Conservation (phyloP, 768 basidiomycete genomes). For the Auriscalpium microsporum region DNA sequence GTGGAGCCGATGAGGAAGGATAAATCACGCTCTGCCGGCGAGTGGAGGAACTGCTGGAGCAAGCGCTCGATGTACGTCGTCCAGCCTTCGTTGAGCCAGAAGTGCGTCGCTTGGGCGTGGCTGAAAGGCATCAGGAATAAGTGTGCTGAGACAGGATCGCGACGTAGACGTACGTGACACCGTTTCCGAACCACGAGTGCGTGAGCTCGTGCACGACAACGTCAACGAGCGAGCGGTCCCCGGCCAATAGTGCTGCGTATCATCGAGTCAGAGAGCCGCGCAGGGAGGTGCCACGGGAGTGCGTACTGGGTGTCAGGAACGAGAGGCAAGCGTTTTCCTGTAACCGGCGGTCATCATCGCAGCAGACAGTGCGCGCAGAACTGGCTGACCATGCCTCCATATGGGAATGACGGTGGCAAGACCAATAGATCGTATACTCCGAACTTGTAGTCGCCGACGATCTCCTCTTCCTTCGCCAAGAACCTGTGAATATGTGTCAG, state of each 20-base stretch:
- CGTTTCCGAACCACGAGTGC: conserved; percentile 92
- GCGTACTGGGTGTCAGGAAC: conserved; percentile 79
- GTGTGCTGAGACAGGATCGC: background rate
- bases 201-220: conserved; percentile 84
- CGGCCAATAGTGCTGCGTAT: conserved; percentile 63
- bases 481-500: conserved; percentile 39
- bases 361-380: background rate
- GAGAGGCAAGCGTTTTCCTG: conserved; percentile 87
- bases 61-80: conserved; percentile 90
- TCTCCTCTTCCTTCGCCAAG: conserved; percentile 64
- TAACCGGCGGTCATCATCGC: background rate
- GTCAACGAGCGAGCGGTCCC: conserved; percentile 80
- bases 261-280: background rate
- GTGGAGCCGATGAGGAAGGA: conserved; percentile 72
- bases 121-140: conserved; percentile 20
- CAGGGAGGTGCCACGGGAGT: background rate
- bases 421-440: conserved; percentile 86
- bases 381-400: conserved; percentile 70
- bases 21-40: conserved; percentile 72
- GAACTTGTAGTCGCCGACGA: conserved; percentile 71
- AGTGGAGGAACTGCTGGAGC: conserved; percentile 58
- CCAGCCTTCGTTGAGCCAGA: conserved; percentile 92
- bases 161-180: conserved; percentile 49
- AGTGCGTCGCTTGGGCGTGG: conserved; percentile 67
- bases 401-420: conserved; percentile 87